phyloP scores from a whole-genome alignment of 2,329 filamentous ascomycete species.

The Parafenestella ontariensis region DNA sequence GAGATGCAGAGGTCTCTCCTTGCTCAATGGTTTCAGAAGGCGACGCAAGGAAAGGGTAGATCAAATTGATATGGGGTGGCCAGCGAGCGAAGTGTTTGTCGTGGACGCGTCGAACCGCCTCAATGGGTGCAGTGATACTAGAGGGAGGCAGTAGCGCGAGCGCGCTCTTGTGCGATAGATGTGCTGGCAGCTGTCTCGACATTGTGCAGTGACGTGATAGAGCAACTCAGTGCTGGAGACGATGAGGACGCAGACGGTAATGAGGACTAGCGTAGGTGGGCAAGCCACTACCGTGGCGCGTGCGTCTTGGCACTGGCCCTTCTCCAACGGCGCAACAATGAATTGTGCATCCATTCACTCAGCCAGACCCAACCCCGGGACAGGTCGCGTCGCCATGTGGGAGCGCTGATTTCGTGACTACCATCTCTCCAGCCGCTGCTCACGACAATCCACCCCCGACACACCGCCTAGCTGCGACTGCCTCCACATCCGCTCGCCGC shows the following conservation, averaged over 20 bases:
- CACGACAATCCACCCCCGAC: constrained; percentile 20
- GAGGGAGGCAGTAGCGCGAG: constrained; percentile 34
- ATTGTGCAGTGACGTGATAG: background rate
- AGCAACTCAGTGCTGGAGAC: background rate
- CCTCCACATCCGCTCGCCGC: constrained; percentile 23
- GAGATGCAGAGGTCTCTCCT: background rate
- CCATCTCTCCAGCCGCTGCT: constrained; percentile 8
- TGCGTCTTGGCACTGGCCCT: constrained; percentile 22
- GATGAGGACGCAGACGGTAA: background rate
- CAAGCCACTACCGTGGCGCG: constrained; percentile 20
- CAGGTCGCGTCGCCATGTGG: constrained; percentile 42
- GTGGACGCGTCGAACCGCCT: constrained; percentile 28
- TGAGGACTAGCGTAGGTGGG: constrained; percentile 1
- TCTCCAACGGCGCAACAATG: constrained; percentile 20
- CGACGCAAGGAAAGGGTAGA: constrained; percentile 38
- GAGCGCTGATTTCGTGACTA: constrained; percentile 26
- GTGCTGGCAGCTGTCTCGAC: constrained; percentile 22
- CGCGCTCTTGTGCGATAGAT: constrained; percentile 37
- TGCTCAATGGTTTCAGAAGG: constrained; percentile 19
- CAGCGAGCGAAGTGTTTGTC: constrained; percentile 38
- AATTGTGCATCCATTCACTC: constrained; percentile 25
- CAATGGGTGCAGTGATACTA: constrained; percentile 31
- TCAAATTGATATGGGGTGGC: constrained; percentile 42
- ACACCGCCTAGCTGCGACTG: constrained; percentile 21
- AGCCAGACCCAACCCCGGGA: constrained; percentile 11